Percentiles rank a stretch among this genome's conserved stretches.
Evolutionary conservation across 2,329 filamentous ascomycete species (phyloP).

Genomic region (Xenosphaeropsis pyriputrescens): DNA sequence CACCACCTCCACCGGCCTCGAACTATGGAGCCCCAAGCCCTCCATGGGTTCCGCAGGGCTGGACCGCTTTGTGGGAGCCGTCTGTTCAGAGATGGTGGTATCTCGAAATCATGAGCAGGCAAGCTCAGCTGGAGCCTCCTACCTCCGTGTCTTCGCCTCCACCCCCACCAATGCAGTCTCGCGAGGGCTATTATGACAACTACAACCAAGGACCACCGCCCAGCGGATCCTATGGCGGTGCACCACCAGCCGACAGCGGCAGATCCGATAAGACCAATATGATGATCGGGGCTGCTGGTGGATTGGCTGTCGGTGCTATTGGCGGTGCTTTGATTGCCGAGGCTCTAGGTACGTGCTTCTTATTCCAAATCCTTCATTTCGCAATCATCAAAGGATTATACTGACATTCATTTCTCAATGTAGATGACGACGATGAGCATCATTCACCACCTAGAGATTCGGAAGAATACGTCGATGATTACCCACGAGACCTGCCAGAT

Average conservation of each 20-base stretch:
- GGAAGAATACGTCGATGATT: constrained; percentile 27
- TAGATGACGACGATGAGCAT: constrained; percentile 21
- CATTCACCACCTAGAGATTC: not conserved
- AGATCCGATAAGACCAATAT: constrained; percentile 29
- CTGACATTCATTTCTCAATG: constrained; percentile 11
- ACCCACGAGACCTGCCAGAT: constrained; percentile 10
- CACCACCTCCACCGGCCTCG: not conserved
- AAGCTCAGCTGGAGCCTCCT: no score
- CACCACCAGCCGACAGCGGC: constrained; percentile 5
- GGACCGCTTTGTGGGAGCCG: constrained; percentile 48
- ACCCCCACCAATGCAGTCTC: no score
- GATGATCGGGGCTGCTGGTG: constrained; percentile 39
- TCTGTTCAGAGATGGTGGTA: constrained; percentile 49
- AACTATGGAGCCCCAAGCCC: constrained; percentile 2
- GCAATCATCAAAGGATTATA: no score
- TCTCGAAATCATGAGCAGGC: constrained; percentile 25
- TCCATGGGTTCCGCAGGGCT: constrained; percentile 42
- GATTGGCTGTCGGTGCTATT: constrained; percentile 37
- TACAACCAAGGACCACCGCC: not conserved
- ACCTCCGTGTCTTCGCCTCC: no score
- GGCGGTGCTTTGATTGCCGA: constrained; percentile 42
- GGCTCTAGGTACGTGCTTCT: constrained; percentile 31
- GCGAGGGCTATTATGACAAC: no score
- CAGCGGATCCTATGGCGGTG: constrained; percentile 10
- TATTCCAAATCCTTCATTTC: not conserved